Evolutionary conservation across 352 stramenopile genomes (phyloP), one percentile per base, ranked within the genome.

Genomic region (Globisporangium rhizosaccharum): DNA sequence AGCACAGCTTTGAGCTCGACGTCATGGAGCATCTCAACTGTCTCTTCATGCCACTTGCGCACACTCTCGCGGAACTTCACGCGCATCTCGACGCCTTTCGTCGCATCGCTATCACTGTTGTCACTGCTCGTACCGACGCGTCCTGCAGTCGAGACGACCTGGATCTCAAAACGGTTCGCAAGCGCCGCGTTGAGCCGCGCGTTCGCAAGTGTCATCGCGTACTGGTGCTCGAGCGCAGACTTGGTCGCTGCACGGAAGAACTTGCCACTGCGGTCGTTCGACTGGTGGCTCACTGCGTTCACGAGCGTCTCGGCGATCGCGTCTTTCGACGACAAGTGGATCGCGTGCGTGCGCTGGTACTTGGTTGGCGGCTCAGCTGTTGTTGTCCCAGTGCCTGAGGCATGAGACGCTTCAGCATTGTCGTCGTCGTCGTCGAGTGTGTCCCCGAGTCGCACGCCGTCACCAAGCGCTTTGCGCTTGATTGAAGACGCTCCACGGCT

Each of bases 1-100:
- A 96, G 57, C 56, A 82, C 75, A 0, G 84, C 82, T 25, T 79
- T 76, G 26, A 96, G 57, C 56, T 92, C 84, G 9, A 82, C 56
- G 3, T 66, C 70, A 59, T 90, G 79, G 17, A 96, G 61, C 48
- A 92, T 51, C 58, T 71, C 73, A 10, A 94, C 79, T 2, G 49
- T 82, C 53, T 96, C 86, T 52, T 92, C 85, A 41, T 73, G 84
- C 84, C 85, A 96, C 61, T 90, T 93, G 55, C 84, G 86, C 41
- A 75, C 64, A 23, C 77, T 74, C 58, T 92, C 85, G 59, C 89
- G 88, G 47, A 92, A 96, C n/a, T 72, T 73, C 17, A 96, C 76
- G 1, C 53, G 66, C 57, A 96, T 76, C 55, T 86, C 73, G 44
- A 66, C 76, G 12, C 52, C 41, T 12, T 45, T 30, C 12, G 28